These are phyloP conservation scores for Anisodus tanguticus DNA, from an alignment of 257 asterid genomes.

Conservation along the genomic window DNA sequence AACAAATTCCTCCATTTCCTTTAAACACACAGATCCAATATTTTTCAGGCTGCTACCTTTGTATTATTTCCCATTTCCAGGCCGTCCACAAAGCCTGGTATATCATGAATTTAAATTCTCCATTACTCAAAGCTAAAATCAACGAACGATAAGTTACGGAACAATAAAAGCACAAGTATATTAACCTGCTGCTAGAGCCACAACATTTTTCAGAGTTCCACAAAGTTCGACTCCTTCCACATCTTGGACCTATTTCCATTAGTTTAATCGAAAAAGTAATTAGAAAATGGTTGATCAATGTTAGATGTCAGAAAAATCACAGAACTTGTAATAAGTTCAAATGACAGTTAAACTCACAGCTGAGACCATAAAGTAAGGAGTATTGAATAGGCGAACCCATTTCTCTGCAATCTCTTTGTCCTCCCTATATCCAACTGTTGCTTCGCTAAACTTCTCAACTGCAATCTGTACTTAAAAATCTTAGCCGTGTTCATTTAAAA, in stretches of 20 bases:
- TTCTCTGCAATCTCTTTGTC: constrained; percentile 70
- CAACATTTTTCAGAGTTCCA: constrained; percentile 85
- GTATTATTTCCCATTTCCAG: constrained; percentile 96
- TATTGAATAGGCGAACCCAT: constrained; percentile 85
- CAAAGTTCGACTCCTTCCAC: constrained; percentile 96
- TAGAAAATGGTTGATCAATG: background rate
- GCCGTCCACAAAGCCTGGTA: constrained; percentile 87
- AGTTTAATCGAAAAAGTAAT: background rate
- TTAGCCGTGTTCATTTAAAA: background rate
- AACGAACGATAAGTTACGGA: constrained; percentile 27
- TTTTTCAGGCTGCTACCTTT: constrained; percentile 52
- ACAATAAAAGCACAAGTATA: constrained; percentile 25
- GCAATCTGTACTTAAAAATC: constrained; percentile 64
- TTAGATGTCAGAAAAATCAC: background rate
- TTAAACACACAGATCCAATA: background rate
- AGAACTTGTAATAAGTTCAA: constrained; percentile 10
- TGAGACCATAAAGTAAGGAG: constrained; percentile 74
- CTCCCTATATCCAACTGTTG: constrained; percentile 78
- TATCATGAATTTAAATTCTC: constrained; percentile 9
- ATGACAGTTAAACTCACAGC: constrained; percentile 53
- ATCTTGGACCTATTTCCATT: constrained; percentile 70
- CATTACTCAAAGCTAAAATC: background rate
- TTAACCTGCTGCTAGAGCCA: constrained; percentile 88
- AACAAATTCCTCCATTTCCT: background rate
- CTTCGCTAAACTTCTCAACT: constrained; percentile 87